Base-by-base conservation (phyloP, 306 rosid species). In the Cucumis sativus region DNA sequence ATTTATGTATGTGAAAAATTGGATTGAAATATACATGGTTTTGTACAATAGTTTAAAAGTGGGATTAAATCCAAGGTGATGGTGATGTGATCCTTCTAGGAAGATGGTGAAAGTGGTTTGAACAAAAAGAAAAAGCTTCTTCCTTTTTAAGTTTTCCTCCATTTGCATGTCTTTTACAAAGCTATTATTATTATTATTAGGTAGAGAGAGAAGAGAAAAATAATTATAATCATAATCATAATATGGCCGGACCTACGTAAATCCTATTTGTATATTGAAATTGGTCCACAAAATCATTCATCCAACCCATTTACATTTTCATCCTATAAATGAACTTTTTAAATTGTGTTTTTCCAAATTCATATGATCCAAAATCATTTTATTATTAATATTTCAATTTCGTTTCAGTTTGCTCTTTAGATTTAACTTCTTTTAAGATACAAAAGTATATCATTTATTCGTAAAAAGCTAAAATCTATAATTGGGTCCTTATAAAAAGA, bases 111-210 rank as follows among this genome's bases (percentile, higher is more conserved):
- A 51, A 54, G 61, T 73, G 63, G 17, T 73, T 45, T 43, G 8
- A 8, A 47, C 17, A 43, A 45, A 69, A 69, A 45, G 16, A n/a
- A 52, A 73, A 73, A 51, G 18, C 17, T 9, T 51, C 57, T 47
- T 47, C 77, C 60, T 73, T 54, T 73, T 52, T 28, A 73, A 52
- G 63, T 73, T 73, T 73, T 28, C 47, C 45, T 73, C 47, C 45
- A 73, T 52, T 73, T 69, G 75, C 75, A 43, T 51, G 59, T 73
- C 47, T 73, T 73, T 73, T 49, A 25, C 59, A 71, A 71, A 71
- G 60, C 7, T 20, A 35, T n/a, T 28, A 28, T 28, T 28, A 28
- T 28, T 28, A 28, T 28, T 28, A 28, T 28, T 28, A 28, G 30
- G 30, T 28, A 28, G 30, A 28, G 30, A 1, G 20, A 6, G 40